Base-by-base conservation (phyloP, 208 protist species). In the Acanthamoeba culbertsoni region DNA sequence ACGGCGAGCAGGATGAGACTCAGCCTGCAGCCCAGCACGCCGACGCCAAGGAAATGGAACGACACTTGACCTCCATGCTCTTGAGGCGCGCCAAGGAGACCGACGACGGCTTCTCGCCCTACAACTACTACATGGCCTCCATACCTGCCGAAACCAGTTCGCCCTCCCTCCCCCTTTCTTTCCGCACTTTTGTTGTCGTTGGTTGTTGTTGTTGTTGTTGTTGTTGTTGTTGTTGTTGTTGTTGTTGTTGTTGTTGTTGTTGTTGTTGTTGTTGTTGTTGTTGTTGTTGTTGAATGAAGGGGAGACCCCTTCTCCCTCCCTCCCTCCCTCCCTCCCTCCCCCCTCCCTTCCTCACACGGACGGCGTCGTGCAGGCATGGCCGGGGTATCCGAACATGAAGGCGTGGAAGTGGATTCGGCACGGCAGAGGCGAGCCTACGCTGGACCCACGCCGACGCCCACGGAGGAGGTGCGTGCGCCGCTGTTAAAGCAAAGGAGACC, bases 71-170 rank as follows among this genome's bases (percentile, higher is more conserved):
- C 26, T 26, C 31, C 26, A 23, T 28, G 42, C 35, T 33, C 14
- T 33, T 28, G 42, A n/a, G 40, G 40, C 51, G 51, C 23, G 51
- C 51, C 51, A 59, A 59, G 23, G 51, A 59, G 51, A n/a, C n/a
- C n/a, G 71, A 51, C 1, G 71, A 79, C 42, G 16, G 51, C 28
- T 79, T 79, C 42, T 79, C 71, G 26, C 71, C 71, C n/a, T 79
- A 79, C 71, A 42, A 33, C 35, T 79, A 79, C 42, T 79, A 79
- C 71, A 79, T 79, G 71, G 71, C 71, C 20, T 79, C 71, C 18
- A 79, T 79, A 33, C 71, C 37, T 51, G 14, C 37, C 18, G 71
- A 42, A 51, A 79, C 71, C 23, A 8, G n/a, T n/a, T n/a, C n/a
- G n/a, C n/a, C n/a, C n/a, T 33, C 12, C 12, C 5, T n/a, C 55